A percentile compares a stretch with the other conserved stretches of the same genome.
phyloP scores from a whole-genome alignment of 208 protist genomes.

The Trypanosoma caninum region DNA sequence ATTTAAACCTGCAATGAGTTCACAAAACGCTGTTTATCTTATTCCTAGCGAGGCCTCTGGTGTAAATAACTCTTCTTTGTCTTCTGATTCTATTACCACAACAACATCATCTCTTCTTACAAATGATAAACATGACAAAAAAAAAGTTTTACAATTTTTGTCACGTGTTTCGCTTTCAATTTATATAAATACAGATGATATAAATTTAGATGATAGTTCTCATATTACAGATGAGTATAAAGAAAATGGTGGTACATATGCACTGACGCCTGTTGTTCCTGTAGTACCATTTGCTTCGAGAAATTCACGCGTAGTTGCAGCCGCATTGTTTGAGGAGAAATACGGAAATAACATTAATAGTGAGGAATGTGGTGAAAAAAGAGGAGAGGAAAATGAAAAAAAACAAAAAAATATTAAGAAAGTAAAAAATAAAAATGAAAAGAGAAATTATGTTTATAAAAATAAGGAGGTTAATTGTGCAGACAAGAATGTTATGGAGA shows the following conservation, averaged over 20 bases:
- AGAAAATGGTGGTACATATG: conserved; percentile 16
- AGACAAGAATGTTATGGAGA: no score
- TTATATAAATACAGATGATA: conserved; percentile 38
- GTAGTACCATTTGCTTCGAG: conserved; percentile 35
- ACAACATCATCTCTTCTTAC: no score
- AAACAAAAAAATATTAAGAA: background rate
- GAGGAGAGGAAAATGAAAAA: background rate
- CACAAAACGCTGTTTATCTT: no score
- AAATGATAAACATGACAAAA: no score
- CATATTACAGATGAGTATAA: background rate
- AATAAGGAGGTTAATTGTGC: no score
- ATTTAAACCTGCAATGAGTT: no score
- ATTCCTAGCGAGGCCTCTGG: no score
- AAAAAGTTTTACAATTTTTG: background rate
- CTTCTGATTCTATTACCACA: no score
- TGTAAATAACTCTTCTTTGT: no score
- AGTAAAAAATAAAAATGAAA: conserved; percentile 24
- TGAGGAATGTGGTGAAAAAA: background rate
- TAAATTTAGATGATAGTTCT: background rate
- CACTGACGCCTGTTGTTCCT: conserved; percentile 57
- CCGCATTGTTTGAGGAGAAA: conserved; percentile 23
- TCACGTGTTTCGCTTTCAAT: conserved; percentile 39
- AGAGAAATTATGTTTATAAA: conserved; percentile 19
- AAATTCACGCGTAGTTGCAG: conserved; percentile 26
- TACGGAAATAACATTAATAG: background rate